phyloP scores from a whole-genome alignment of 352 stramenopile genomes.

The Pythium myriotylum region DNA sequence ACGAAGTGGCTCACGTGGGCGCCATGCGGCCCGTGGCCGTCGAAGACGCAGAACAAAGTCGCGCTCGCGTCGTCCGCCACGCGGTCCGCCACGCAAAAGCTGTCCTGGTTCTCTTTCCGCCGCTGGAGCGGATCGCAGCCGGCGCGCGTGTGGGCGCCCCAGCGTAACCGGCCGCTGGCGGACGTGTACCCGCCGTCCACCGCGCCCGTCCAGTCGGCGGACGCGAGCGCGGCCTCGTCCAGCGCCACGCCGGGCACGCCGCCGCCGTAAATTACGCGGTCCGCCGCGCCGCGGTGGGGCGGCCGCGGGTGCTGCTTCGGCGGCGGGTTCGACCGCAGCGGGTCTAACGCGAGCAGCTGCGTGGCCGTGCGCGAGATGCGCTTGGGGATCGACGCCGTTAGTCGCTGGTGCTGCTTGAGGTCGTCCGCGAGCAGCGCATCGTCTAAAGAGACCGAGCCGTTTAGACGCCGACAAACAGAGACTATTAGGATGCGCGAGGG shows the following conservation, averaged over 20 bases:
- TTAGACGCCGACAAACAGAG: neutral
- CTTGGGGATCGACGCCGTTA: conserved; percentile 15
- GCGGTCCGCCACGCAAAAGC: conserved; percentile 60
- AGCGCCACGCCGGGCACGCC: conserved; percentile 72
- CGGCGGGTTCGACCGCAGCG: neutral
- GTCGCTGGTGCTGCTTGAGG: conserved; percentile 23
- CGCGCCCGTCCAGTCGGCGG: conserved; percentile 65
- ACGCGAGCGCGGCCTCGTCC: conserved; percentile 53
- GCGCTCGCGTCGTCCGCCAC: conserved; percentile 44
- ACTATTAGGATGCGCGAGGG: no score
- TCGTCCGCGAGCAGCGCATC: conserved; percentile 22
- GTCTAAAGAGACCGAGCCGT: conserved; percentile 7
- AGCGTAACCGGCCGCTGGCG: conserved; percentile 42
- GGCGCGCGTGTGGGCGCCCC: conserved; percentile 58
- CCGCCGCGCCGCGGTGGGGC: conserved; percentile 5
- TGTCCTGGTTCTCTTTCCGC: conserved; percentile 87
- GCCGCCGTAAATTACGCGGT: conserved; percentile 50
- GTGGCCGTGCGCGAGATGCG: conserved; percentile 24
- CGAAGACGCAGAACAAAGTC: conserved; percentile 78
- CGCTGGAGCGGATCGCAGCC: conserved; percentile 75
- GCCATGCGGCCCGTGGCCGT: conserved; percentile 77
- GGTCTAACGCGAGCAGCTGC: conserved; percentile 23
- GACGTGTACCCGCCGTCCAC: conserved; percentile 54
- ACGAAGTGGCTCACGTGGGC: conserved; percentile 77
- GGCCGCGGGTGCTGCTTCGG: neutral